These are phyloP conservation scores for Sporothrix brasiliensis DNA, from an alignment of 2,329 filamentous ascomycete species.

Conservation along the genomic window DNA sequence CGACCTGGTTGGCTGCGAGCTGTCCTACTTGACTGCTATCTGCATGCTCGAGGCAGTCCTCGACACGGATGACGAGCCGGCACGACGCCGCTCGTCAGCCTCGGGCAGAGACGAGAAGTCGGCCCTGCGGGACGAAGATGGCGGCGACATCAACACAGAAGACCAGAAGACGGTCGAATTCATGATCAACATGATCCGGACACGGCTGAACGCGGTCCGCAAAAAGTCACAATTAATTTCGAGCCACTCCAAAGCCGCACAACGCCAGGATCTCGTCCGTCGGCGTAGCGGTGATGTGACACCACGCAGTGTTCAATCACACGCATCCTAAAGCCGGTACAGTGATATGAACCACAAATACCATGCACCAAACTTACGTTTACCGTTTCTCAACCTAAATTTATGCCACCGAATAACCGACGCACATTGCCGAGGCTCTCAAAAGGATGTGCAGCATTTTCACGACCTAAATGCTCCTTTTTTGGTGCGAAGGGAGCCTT, in stretches of 20 bases:
- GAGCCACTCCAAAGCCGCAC: conserved; percentile 57
- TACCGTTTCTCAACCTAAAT: neutral
- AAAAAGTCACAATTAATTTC: conserved; percentile 66
- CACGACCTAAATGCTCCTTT: neutral
- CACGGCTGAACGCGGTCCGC: conserved; percentile 58
- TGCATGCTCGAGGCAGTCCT: conserved; percentile 93
- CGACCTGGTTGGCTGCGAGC: conserved; percentile 82
- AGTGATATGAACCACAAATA: neutral
- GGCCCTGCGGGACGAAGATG: conserved; percentile 44
- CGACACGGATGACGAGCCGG: conserved; percentile 71
- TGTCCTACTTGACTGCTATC: conserved; percentile 91
- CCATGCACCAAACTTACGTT: neutral
- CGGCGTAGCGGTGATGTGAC: conserved; percentile 60
- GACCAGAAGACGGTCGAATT: conserved; percentile 74
- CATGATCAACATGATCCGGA: conserved; percentile 65
- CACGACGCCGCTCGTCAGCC: conserved; percentile 41
- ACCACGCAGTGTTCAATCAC: conserved; percentile 57
- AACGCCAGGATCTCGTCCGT: conserved; percentile 48
- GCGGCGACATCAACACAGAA: conserved; percentile 63
- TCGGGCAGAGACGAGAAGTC: conserved; percentile 47
- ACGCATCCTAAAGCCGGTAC: conserved; percentile 44
- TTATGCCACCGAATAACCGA: neutral
- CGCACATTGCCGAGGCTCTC: neutral
- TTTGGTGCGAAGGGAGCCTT: neutral
- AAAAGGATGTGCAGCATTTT: neutral